Evolutionary conservation across 2,329 filamentous ascomycete species (phyloP).

Genomic region (Nannizzia gypsea): DNA sequence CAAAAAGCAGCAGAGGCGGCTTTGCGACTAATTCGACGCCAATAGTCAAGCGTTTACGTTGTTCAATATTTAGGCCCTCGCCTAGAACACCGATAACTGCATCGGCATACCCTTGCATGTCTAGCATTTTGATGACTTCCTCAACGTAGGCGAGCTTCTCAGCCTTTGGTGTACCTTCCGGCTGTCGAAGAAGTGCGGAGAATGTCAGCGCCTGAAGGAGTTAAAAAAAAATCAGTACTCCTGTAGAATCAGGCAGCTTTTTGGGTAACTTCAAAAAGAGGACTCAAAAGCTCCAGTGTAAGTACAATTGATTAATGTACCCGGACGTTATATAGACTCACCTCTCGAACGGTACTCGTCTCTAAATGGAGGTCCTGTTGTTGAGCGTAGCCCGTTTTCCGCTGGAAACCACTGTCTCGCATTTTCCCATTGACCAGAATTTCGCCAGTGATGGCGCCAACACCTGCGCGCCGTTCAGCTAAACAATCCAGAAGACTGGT

Average conservation of each 20-base stretch:
- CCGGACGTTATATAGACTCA: constrained; percentile 54
- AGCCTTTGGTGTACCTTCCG: constrained; percentile 52
- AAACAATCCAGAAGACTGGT: constrained; percentile 80
- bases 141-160: constrained; percentile 83
- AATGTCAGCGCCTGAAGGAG: constrained; percentile 59
- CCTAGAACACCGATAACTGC: constrained; percentile 86
- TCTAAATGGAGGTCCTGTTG: constrained; percentile 82
- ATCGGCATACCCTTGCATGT: constrained; percentile 83
- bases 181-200: constrained; percentile 73
- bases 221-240: too few relatives aligned
- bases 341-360: constrained; percentile 59
- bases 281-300: background rate
- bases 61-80: constrained; percentile 53
- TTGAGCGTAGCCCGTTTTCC: constrained; percentile 65
- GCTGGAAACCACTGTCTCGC: constrained; percentile 64
- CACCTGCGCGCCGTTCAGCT: constrained; percentile 63
- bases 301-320: constrained; percentile 41
- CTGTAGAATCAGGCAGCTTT: too few relatives aligned
- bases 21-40: constrained; percentile 89
- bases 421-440: constrained; percentile 67
- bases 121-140: constrained; percentile 78
- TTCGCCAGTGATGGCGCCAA: constrained; percentile 80
- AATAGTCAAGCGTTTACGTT: constrained; percentile 69
- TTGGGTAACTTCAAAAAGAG: too few relatives aligned
- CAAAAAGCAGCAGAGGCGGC: constrained; percentile 74